These are phyloP conservation scores for Fusarium austroafricanum DNA, from an alignment of 2,329 filamentous ascomycete species.

Conservation along the genomic window DNA sequence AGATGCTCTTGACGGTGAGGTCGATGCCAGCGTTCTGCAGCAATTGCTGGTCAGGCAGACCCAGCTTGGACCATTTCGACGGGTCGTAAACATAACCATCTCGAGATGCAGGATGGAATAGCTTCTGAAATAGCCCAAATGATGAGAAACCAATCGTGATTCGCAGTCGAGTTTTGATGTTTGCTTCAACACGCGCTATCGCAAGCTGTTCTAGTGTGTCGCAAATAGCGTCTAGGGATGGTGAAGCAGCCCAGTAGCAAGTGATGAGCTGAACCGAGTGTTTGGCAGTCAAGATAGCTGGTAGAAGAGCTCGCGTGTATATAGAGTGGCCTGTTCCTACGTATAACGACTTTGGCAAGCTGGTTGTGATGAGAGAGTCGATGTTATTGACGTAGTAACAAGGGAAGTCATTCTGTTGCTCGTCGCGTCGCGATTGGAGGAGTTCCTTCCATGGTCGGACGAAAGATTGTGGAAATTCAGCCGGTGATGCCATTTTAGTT, in stretches of 20 bases:
- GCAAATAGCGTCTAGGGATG: slow-evolving; percentile 67
- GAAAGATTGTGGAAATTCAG: slow-evolving; percentile 53
- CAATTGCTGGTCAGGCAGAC: slow-evolving; percentile 67
- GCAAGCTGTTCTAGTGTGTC: slow-evolving; percentile 71
- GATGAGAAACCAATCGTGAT: slow-evolving; percentile 84
- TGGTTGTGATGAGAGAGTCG: slow-evolving; percentile 61
- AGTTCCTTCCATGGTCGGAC: slow-evolving; percentile 53
- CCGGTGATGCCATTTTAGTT: slow-evolving; percentile 13
- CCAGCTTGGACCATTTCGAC: slow-evolving; percentile 71
- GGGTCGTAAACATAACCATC: slow-evolving; percentile 71
- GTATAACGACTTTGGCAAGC: slow-evolving; percentile 60
- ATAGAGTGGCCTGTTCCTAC: slow-evolving; percentile 70
- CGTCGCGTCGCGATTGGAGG: slow-evolving; percentile 48
- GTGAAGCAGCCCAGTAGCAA: slow-evolving; percentile 82
- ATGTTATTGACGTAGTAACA: slow-evolving; percentile 59
- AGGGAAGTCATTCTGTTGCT: slow-evolving; percentile 59
- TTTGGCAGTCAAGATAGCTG: slow-evolving; percentile 69
- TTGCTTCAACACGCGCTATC: slow-evolving; percentile 44
- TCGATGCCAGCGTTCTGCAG: slow-evolving; percentile 71
- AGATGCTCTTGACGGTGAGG: slow-evolving; percentile 79
- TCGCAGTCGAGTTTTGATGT: slow-evolving; percentile 56
- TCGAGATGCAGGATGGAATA: slow-evolving; percentile 75
- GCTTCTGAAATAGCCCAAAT: slow-evolving; percentile 76
- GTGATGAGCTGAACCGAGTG: slow-evolving; percentile 80
- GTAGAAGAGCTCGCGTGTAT: slow-evolving; percentile 66